These are phyloP conservation scores for Microdochium bolleyi DNA, from an alignment of 2,329 filamentous ascomycete species.

Conservation along the genomic window DNA sequence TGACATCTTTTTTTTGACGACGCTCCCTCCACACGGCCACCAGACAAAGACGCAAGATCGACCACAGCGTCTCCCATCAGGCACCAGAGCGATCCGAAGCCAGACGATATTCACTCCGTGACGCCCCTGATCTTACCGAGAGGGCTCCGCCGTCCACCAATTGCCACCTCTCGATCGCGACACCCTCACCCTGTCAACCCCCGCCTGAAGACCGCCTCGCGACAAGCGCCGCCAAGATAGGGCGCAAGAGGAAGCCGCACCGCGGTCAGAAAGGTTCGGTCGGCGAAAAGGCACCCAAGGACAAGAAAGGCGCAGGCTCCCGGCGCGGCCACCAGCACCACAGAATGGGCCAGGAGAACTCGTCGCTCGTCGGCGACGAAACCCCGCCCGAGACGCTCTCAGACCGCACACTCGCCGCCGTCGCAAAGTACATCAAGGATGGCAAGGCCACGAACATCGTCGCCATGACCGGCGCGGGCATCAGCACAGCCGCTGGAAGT, in stretches of 20 bases:
- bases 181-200: too few relatives aligned
- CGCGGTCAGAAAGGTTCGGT: slow-evolving; percentile 12
- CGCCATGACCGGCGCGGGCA: slow-evolving; percentile 86
- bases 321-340: slow-evolving; percentile 14
- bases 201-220: too few relatives aligned
- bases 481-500: slow-evolving; percentile 67
- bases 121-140: too few relatives aligned
- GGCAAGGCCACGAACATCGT: slow-evolving; percentile 64
- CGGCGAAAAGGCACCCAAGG: not conserved
- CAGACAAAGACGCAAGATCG: too few relatives aligned
- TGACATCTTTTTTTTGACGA: too few relatives aligned
- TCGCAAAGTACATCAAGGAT: slow-evolving; percentile 74
- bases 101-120: too few relatives aligned
- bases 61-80: too few relatives aligned
- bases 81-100: too few relatives aligned
- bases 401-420: slow-evolving; percentile 59
- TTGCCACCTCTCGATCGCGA: too few relatives aligned
- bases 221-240: slow-evolving; percentile 9
- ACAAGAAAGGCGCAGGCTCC: slow-evolving; percentile 3
- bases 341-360: slow-evolving; percentile 85
- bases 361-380: slow-evolving; percentile 55
- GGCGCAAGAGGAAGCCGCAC: slow-evolving; percentile 13
- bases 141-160: too few relatives aligned
- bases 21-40: too few relatives aligned
- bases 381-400: slow-evolving; percentile 57